phyloP scores from a whole-genome alignment of 1,139 yeast species.

The Meyerozyma elateridarum region DNA sequence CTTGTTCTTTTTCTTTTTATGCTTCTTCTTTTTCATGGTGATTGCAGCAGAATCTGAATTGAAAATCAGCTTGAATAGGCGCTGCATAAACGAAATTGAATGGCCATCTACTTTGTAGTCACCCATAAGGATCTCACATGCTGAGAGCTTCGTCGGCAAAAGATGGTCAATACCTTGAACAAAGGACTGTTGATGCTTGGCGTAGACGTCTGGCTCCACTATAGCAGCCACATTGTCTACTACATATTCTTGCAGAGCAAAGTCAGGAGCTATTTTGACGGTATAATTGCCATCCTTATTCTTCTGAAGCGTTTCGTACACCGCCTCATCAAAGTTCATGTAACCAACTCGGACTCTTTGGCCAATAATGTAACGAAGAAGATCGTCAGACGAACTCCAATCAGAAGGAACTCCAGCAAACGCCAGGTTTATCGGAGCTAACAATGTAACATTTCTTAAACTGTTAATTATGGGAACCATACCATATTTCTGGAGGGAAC shows the following conservation, averaged over 20 bases:
- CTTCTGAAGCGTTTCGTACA: constrained; percentile 28
- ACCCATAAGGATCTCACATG: constrained; percentile 37
- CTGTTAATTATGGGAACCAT: constrained; percentile 65
- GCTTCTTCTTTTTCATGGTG: constrained; percentile 10
- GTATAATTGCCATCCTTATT: constrained; percentile 19
- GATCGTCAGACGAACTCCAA: constrained; percentile 17
- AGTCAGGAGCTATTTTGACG: constrained; percentile 26
- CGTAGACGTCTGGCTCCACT: constrained; percentile 59
- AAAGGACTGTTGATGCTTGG: constrained; percentile 65
- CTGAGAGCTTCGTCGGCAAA: constrained; percentile 37
- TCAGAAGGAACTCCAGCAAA: constrained; percentile 33
- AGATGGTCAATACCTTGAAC: constrained; percentile 67
- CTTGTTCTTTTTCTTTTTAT: constrained; percentile 11
- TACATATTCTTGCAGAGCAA: constrained; percentile 25
- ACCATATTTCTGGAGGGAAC: constrained; percentile 62
- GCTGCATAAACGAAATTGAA: constrained; percentile 23
- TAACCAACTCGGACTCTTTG: constrained; percentile 34
- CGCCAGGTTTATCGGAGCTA: constrained; percentile 88
- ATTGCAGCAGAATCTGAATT: constrained; percentile 6
- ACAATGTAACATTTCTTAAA: constrained; percentile 62
- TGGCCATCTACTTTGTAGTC: constrained; percentile 16
- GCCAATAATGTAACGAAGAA: constrained; percentile 32
- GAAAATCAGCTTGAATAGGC: constrained; percentile 31
- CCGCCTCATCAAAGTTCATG: constrained; percentile 22
- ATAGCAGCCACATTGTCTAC: constrained; percentile 51